These are phyloP conservation scores for Chalciporus piperatus DNA, from an alignment of 768 basidiomycete species.

Conservation along the genomic window DNA sequence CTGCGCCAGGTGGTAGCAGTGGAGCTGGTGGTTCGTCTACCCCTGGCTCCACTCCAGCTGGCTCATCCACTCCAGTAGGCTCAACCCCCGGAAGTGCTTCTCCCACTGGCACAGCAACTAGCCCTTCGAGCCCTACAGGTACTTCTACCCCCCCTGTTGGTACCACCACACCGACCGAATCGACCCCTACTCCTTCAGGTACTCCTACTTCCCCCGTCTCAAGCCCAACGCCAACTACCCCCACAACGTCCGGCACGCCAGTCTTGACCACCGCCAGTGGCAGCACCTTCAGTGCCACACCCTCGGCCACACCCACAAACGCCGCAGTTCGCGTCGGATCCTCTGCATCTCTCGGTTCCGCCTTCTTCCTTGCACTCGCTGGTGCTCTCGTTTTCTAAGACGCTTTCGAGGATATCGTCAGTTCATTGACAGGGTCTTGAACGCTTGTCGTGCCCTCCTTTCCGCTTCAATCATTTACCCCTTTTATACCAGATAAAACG, in stretches of 20 bases:
- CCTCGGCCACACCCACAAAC: slow-evolving; percentile 14
- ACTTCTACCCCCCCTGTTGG: slow-evolving; percentile 6
- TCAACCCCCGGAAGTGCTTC: slow-evolving; percentile 6
- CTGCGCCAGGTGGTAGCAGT: slow-evolving; percentile 19
- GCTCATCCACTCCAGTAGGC: slow-evolving; percentile 15
- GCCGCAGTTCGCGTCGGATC: slow-evolving; percentile 24
- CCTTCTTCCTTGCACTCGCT: slow-evolving; percentile 20
- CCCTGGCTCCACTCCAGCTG: slow-evolving; percentile 5
- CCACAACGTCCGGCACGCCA: slow-evolving; percentile 31
- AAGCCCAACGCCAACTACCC: slow-evolving; percentile 35
- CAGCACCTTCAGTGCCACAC: neutral
- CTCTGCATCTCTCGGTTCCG: slow-evolving; percentile 18
- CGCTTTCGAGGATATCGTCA: slow-evolving; percentile 2
- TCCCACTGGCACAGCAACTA: neutral
- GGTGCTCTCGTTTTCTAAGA: slow-evolving; percentile 20
- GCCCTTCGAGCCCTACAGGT: slow-evolving; percentile 16
- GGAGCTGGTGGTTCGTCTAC: slow-evolving; percentile 10
- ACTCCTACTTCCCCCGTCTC: slow-evolving; percentile 22
- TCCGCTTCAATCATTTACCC: neutral
- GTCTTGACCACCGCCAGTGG: slow-evolving; percentile 35
- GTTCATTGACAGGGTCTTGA: slow-evolving; percentile 2
- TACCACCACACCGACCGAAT: slow-evolving; percentile 9
- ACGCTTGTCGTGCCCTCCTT: slow-evolving; percentile 5
- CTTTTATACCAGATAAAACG: slow-evolving; percentile 1
- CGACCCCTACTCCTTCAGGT: neutral